These are phyloP conservation scores for Medicago lupulina DNA, from an alignment of 306 rosid species.

Conservation along the genomic window DNA sequence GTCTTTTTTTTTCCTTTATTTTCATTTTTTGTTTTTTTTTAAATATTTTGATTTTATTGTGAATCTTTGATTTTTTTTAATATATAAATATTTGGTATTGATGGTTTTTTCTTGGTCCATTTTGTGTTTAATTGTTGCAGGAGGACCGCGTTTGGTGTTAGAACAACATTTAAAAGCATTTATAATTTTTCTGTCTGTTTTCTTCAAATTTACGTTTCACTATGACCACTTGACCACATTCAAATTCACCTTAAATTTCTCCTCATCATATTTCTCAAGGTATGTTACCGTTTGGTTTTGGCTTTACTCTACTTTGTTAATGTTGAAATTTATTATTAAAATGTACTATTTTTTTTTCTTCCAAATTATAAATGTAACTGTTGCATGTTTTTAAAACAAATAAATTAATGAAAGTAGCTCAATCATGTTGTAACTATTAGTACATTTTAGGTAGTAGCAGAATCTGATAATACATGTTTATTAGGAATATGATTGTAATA, in stretches of 20 bases:
- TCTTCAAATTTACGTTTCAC: slow-evolving; percentile 61
- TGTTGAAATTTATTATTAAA: too few relatives aligned
- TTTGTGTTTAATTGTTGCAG: slow-evolving; percentile 49
- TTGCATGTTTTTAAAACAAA: too few relatives aligned
- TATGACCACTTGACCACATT: slow-evolving; percentile 48
- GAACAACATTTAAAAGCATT: too few relatives aligned
- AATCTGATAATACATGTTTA: neutral
- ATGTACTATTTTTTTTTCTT: too few relatives aligned
- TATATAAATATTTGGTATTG: neutral
- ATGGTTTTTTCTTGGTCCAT: slow-evolving; percentile 30
- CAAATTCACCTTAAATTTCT: slow-evolving; percentile 26
- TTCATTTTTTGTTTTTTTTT: too few relatives aligned
- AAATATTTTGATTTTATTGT: neutral
- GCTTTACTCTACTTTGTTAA: too few relatives aligned
- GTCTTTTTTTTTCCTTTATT: slow-evolving; percentile 21
- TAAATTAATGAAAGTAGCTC: too few relatives aligned
- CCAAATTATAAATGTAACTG: too few relatives aligned
- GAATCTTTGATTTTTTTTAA: neutral
- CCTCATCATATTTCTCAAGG: slow-evolving; percentile 45
- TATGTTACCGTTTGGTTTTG: slow-evolving; percentile 2
- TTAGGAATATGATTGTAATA: neutral
- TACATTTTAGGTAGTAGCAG: neutral
- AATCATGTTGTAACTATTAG: too few relatives aligned
- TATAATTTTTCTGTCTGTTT: slow-evolving; percentile 41
- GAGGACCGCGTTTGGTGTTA: slow-evolving; percentile 30